Evolutionary conservation across 768 basidiomycete species (phyloP), one percentile per base, ranked within the genome.

Genomic region (Boletus pseudopeckii): DNA sequence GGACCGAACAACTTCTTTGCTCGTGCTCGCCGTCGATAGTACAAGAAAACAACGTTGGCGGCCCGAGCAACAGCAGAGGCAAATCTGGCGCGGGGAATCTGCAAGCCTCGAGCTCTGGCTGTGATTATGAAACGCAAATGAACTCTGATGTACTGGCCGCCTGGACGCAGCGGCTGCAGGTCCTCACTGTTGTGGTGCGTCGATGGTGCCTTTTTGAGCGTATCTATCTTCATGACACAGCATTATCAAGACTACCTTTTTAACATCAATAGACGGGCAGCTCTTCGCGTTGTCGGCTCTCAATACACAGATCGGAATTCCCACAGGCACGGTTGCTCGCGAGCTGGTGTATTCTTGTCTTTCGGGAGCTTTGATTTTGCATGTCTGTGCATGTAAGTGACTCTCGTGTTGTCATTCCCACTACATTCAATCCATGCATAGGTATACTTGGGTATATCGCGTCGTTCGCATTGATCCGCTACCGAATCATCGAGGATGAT

Each of bases 331-430:
- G 0, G n/a, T 48, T 1, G 32, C 57, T 17, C 64, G 61, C 34
- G 59, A 71, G 24, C 28, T 71, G 15, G 48, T 72, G 22, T 68
- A 70, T 54, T 33, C 61, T 13, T 66, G 64, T 48, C 64, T 70
- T 43, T 40, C 66, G 7, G 70, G 70, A 5, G 68, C 70, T 22
- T 47, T 70, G 39, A 45, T 71, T 33, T 66, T 70, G 44, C 69
- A 71, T 26, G 45, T 72, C 9, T 68, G 59, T 56, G 62, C 68
- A 48, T 6, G 69, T 68, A 38, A 22, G 69, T 60, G 15, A 33
- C 20, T 54, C 50, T 24, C 33, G 6, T 30, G 3, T 54, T 15
- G 28, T 17, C 36, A 8, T 41, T 41, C 34, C 18, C 14, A 36
- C 14, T 11, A 0, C 9, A 5, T 36, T 54, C 26, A 48, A 39